Evolutionary conservation across 192 early-diverging fungal genomes (phyloP).

Genomic region (Tieghemiomyces parasiticus): DNA sequence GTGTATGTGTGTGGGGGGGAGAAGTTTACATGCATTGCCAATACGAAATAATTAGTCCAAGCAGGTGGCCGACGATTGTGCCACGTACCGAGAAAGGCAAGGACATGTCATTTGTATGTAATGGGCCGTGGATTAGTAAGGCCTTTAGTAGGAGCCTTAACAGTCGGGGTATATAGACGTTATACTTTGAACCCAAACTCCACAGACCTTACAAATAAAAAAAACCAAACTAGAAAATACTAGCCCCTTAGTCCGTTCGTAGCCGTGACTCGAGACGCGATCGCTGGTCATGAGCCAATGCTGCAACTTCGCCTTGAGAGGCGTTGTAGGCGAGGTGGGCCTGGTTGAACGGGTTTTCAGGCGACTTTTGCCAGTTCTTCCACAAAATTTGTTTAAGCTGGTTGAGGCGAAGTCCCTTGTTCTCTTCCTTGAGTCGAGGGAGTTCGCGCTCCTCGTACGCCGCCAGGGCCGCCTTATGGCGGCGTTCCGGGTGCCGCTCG

Average conservation of each 20-base stretch:
- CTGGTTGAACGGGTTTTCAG: constrained; percentile 71
- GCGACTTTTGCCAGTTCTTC: constrained; percentile 63
- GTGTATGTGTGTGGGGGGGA: too few relatives aligned
- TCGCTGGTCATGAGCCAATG: constrained; percentile 26
- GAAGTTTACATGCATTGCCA: too few relatives aligned
- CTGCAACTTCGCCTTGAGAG: constrained; percentile 39
- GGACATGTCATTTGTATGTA: too few relatives aligned
- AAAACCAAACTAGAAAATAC: too few relatives aligned
- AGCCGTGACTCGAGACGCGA: constrained; percentile 21
- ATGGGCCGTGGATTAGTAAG: too few relatives aligned
- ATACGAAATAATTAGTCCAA: too few relatives aligned
- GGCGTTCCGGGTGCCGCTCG: constrained; percentile 80
- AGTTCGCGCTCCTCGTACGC: constrained; percentile 57
- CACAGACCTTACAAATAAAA: background rate
- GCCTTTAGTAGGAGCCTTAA: too few relatives aligned
- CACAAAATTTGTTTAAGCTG: constrained; percentile 67
- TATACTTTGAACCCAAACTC: background rate
- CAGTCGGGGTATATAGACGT: too few relatives aligned
- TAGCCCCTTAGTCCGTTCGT: constrained; percentile 25
- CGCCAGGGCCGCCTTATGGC: constrained; percentile 61
- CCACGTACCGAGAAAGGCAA: too few relatives aligned
- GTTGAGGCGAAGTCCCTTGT: constrained; percentile 58
- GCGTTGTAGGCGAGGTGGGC: constrained; percentile 58
- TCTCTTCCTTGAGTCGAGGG: constrained; percentile 56
- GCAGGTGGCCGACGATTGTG: too few relatives aligned